A percentile compares a stretch with the other conserved stretches of the same genome.
Evolutionary conservation across 352 stramenopile genomes (phyloP).

Genomic region (Phytophthora agathidicida): DNA sequence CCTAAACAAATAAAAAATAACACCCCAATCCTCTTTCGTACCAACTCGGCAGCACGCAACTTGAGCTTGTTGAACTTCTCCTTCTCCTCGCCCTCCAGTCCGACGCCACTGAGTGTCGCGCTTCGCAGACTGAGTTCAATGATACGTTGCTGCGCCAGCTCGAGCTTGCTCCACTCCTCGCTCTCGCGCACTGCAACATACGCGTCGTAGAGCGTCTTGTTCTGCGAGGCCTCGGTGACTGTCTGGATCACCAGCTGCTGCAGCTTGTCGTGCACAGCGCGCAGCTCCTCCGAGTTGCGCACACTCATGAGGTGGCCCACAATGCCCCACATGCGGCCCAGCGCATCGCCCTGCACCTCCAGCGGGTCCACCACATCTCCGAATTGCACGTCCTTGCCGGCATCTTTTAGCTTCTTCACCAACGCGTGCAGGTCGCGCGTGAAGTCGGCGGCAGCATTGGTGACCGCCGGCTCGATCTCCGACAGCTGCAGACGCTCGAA

Average conservation of each 20-base stretch:
- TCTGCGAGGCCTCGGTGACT: slow-evolving; percentile 93
- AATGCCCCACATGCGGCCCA: slow-evolving; percentile 95
- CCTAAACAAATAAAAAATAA: neutral
- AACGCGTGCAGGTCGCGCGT: slow-evolving; percentile 55
- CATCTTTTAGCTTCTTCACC: slow-evolving; percentile 40
- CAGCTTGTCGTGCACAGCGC: slow-evolving; percentile 93
- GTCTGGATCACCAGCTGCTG: slow-evolving; percentile 94
- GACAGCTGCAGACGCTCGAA: slow-evolving; percentile 69
- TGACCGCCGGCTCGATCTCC: slow-evolving; percentile 69
- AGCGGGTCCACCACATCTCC: slow-evolving; percentile 91
- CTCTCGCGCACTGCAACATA: slow-evolving; percentile 83
- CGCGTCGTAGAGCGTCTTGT: slow-evolving; percentile 91
- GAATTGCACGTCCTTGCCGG: slow-evolving; percentile 62
- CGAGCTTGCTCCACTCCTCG: slow-evolving; percentile 58
- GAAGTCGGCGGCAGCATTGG: slow-evolving; percentile 53
- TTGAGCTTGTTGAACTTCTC: slow-evolving; percentile 97
- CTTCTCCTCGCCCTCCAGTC: slow-evolving; percentile 90
- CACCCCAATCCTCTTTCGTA: slow-evolving; percentile 9
- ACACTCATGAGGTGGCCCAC: slow-evolving; percentile 97
- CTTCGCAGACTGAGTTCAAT: slow-evolving; percentile 89
- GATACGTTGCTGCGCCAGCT: slow-evolving; percentile 79
- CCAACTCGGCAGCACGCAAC: slow-evolving; percentile 91
- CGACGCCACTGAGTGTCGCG: slow-evolving; percentile 94
- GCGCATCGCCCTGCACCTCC: slow-evolving; percentile 91
- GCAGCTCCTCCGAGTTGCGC: slow-evolving; percentile 95